Conservation (phyloP, 2,329 filamentous ascomycete genomes). For the Xylariaceae sp. region DNA sequence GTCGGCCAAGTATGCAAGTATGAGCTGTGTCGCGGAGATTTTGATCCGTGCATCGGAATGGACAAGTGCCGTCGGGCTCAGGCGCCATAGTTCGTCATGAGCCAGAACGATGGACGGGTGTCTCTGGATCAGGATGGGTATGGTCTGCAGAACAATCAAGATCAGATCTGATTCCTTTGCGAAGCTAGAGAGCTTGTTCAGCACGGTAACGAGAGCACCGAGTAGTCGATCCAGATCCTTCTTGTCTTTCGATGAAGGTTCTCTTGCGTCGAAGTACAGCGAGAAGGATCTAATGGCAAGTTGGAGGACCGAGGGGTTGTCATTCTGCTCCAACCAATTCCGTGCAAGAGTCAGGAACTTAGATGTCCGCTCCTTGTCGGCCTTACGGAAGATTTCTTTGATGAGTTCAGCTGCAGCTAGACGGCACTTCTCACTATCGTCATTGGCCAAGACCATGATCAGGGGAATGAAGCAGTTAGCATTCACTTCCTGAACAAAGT, state of each 20-base stretch:
- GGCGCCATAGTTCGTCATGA: conserved; percentile 63
- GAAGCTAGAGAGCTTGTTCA: conserved; percentile 49
- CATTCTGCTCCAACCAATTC: conserved; percentile 69
- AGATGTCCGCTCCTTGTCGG: conserved; percentile 65
- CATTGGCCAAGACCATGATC: conserved; percentile 79
- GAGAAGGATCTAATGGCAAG: conserved; percentile 76
- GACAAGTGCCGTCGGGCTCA: conserved; percentile 62
- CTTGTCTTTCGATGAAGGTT: conserved; percentile 52
- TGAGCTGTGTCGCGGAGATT: conserved; percentile 65
- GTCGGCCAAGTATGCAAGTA: conserved; percentile 74
- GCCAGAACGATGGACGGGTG: conserved; percentile 61
- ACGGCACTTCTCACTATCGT: conserved; percentile 80
- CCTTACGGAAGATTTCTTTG: conserved; percentile 72
- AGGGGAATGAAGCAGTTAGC: conserved; percentile 80
- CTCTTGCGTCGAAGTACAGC: conserved; percentile 71
- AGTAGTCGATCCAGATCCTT: conserved; percentile 64
- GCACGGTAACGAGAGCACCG: conserved; percentile 46
- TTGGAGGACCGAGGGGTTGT: conserved; percentile 64
- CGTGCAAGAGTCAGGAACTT: conserved; percentile 67
- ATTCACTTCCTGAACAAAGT: conserved; percentile 76
- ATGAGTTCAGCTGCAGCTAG: conserved; percentile 75
- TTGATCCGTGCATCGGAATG: conserved; percentile 72
- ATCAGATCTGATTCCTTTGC: conserved; percentile 64
- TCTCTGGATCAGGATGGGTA: conserved; percentile 61
- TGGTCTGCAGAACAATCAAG: conserved; percentile 65